Evolutionary conservation across 768 basidiomycete species (phyloP), one percentile per base, ranked within the genome.

Genomic region (Coprinopsis cinerea): DNA sequence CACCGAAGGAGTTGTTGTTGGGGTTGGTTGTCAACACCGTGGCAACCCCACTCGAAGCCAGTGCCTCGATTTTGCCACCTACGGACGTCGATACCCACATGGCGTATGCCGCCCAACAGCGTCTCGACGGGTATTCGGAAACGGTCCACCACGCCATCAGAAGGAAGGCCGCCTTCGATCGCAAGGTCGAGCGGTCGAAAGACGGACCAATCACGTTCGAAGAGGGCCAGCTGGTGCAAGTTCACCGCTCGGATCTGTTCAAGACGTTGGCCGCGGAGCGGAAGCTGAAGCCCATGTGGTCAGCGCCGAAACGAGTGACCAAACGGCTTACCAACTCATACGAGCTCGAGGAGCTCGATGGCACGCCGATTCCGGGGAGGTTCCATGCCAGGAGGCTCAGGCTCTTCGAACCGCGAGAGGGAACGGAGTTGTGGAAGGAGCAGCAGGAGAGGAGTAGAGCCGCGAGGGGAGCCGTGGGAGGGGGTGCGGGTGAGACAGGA

Each of bases 221-320:
- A 2, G 7, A 11, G 6, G 62, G 64, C 0, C 48, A 68, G 10
- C 58, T 70, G 1, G 63, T 67, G 3, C 67, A 70, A 52, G 53
- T 69, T 0, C 61, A 62, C 18, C 36, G 59, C 11, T 64, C 48
- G 9, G 51, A 60, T 7, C 56, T 61, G 2, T 62, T 61, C 24
- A 53, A 60, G 44, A 69, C 63, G 1, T 56, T 64, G 44, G 55
- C 52, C 17, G 57, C 59, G 0, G 53, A 59, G 22, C 26, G 57
- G 15, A 71, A 71, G 44, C 41, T 70, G 4, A 23, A 58, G 6
- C 60, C 62, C 1, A 61, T 53, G 22, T 71, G 66, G 65, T 68
- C 65, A 1, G 46, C 48, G 10, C 68, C 66, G 3, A 28, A 42
- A 17, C 24, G 51, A 22, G 30, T 47, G 17, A 34, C 9, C 11